Percentiles rank a stretch among this genome's conserved stretches.
Conservation (phyloP, 179 eudicot species). For the Gypsophila paniculata region DNA sequence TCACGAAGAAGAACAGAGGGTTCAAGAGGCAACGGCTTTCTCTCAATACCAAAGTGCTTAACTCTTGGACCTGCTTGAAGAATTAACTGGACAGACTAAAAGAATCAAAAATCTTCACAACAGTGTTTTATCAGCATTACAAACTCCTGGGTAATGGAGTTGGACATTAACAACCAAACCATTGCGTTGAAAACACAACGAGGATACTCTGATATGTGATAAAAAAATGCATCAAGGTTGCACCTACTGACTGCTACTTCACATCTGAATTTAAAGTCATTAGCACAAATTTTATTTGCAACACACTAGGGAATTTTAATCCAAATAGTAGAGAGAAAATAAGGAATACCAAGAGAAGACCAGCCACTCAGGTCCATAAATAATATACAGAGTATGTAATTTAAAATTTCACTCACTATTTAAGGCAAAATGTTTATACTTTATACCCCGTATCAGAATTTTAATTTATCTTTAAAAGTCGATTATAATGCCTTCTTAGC, state of each 20-base stretch:
- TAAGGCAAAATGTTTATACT: no score
- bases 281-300: neutral
- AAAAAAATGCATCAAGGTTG: neutral
- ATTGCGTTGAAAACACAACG: neutral
- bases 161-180: neutral
- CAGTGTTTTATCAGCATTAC: neutral
- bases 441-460: no score
- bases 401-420: no score
- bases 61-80: conserved; percentile 65
- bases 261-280: neutral
- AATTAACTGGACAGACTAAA: conserved; percentile 52
- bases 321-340: neutral
- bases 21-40: conserved; percentile 85
- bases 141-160: neutral
- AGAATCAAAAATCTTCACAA: conserved; percentile 14
- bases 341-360: no score
- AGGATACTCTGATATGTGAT: no score
- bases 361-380: no score
- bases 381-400: no score
- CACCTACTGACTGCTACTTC: conserved; percentile 1
- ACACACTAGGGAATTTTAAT: neutral
- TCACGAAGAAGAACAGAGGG: conserved; percentile 86
- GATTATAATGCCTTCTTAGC: no score
- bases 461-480: no score
- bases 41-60: conserved; percentile 85